Base-by-base conservation (phyloP, 768 basidiomycete species). In the Stropharia rugosoannulata region DNA sequence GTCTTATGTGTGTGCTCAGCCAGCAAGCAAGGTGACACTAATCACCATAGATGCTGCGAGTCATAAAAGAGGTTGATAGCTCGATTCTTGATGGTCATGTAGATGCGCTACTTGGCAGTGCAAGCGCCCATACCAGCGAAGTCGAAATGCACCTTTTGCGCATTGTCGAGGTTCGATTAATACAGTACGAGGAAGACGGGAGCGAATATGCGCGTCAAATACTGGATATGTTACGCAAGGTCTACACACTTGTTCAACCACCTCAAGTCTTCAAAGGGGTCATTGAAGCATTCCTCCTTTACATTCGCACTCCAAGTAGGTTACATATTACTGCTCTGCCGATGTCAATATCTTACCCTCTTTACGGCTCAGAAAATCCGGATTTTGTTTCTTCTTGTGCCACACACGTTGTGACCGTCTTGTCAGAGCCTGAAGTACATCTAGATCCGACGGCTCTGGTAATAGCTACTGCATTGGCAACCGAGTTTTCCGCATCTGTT, bases 391-490 rank as follows among this genome's bases (percentile, higher is more conserved):
- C 47, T 40, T 54, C 56, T 15, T 59, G 77, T 39, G 76, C 80
- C 12, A 73, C 74, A 4, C 66, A 81, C 25, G 66, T 85, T 50
- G 72, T 80, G 1, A 54, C 54, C 3, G 68, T 73, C 29, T 62
- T 84, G 8, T 68, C 70, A 2, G 79, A 84, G 37, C 58, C 63
- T 0, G 70, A 73, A 15, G 57, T 62, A 22, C 62, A 62, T 13
- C 57, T 76, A 11, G 80, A 82, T 12, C 80, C 87, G 10, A 90
- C 88, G 0, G 64, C 83, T 36, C 77, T 87, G 65, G 80, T 89
- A 16, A 78, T 93, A n/a, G 63, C 79, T n/a, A 75, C 84, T 8
- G 91, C 91, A 2, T 68, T 89, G 39, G 75, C 82, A n/a, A 80
- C 78, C 55, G 88, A 90, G 66, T 81, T 83, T 49, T 76, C 77